Percentiles rank a stretch among this genome's conserved stretches.
phyloP scores from a whole-genome alignment of 371 early-diverging fungal genomes.

The Catenaria anguillulae region DNA sequence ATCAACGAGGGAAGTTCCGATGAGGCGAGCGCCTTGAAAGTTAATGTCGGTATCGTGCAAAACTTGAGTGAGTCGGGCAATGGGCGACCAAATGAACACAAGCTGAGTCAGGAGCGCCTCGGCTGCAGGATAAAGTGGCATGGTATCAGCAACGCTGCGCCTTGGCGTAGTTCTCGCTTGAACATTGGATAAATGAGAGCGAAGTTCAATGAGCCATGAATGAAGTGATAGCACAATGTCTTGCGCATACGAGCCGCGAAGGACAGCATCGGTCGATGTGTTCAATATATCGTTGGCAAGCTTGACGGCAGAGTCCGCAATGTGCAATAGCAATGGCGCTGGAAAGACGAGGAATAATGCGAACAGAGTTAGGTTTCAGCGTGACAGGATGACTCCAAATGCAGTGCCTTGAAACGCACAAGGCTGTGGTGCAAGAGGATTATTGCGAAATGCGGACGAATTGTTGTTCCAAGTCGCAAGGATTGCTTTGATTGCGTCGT shows the following conservation, averaged over 20 bases:
- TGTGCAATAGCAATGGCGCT: too few relatives aligned
- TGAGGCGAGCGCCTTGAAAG: neutral
- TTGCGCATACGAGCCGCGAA: constrained; percentile 17
- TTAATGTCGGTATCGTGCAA: constrained; percentile 12
- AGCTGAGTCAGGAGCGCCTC: constrained; percentile 37
- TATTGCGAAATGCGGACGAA: neutral
- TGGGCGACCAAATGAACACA: constrained; percentile 40
- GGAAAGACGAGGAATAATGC: too few relatives aligned
- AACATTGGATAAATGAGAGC: too few relatives aligned
- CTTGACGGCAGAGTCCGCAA: neutral
- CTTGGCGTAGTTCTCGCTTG: constrained; percentile 35
- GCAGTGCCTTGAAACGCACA: neutral
- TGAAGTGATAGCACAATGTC: constrained; percentile 26
- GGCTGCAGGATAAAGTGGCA: constrained; percentile 31
- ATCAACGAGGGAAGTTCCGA: neutral
- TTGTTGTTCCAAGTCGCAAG: neutral
- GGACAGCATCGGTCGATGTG: constrained; percentile 10
- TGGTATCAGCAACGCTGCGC: constrained; percentile 31
- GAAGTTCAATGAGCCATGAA: constrained; percentile 32
- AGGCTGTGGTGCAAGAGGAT: neutral
- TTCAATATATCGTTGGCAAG: neutral
- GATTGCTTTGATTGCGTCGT: neutral
- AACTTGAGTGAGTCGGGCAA: constrained; percentile 38
- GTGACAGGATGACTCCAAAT: neutral
- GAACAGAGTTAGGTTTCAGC: too few relatives aligned